phyloP scores from a whole-genome alignment of 2,329 filamentous ascomycete species.

The Reticulascus tulasneorum region DNA sequence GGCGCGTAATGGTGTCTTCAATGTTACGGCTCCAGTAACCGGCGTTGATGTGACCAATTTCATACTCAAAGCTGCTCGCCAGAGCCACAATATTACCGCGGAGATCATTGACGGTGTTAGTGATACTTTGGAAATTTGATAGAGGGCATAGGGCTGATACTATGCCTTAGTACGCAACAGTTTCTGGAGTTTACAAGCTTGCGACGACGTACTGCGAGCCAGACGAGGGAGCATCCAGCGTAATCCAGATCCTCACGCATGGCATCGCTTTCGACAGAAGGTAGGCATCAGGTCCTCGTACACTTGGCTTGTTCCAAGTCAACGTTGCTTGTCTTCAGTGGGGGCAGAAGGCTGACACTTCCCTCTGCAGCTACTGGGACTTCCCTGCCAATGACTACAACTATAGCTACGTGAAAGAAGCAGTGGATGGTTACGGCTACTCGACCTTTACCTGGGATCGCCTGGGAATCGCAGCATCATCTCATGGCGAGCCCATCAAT shows the following conservation, averaged over 20 bases:
- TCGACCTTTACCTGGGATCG: constrained; percentile 60
- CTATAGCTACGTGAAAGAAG: constrained; percentile 58
- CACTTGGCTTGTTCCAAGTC: neutral
- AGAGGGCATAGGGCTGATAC: neutral
- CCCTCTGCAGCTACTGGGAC: constrained; percentile 54
- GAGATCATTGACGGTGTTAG: constrained; percentile 39
- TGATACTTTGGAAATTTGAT: neutral
- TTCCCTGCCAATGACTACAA: constrained; percentile 52
- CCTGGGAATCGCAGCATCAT: constrained; percentile 55
- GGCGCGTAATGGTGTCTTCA: constrained; percentile 50
- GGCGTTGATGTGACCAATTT: constrained; percentile 57
- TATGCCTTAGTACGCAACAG: constrained; percentile 37
- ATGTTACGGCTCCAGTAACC: constrained; percentile 39
- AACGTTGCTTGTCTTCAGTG: no score
- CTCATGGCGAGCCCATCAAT: constrained; percentile 54
- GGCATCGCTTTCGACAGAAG: constrained; percentile 32
- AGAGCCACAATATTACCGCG: constrained; percentile 46
- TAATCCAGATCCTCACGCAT: constrained; percentile 37
- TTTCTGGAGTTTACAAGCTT: constrained; percentile 52
- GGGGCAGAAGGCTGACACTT: no score
- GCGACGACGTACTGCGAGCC: constrained; percentile 60
- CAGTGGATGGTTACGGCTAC: constrained; percentile 51
- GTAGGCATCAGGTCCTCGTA: neutral
- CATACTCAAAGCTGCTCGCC: constrained; percentile 42
- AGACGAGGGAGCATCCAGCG: constrained; percentile 32